These are phyloP conservation scores for Juglanconis oblonga DNA, from an alignment of 2,329 filamentous ascomycete species.

Conservation along the genomic window DNA sequence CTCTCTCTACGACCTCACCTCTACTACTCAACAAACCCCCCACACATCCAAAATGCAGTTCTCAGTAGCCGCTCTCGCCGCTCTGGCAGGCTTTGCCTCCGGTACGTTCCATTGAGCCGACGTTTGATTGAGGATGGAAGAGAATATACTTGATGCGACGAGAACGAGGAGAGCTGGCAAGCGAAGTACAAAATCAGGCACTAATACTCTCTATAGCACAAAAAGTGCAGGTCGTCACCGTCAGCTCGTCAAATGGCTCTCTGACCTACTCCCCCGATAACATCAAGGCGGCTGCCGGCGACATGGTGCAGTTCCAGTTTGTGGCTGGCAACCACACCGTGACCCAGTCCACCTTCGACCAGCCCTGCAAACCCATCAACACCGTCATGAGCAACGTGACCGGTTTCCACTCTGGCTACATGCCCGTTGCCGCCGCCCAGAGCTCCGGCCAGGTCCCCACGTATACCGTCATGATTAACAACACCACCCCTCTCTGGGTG, in stretches of 20 bases:
- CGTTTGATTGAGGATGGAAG: background rate
- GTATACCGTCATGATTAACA: slow-evolving; percentile 69
- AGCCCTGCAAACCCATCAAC: slow-evolving; percentile 62
- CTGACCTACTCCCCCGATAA: slow-evolving; percentile 65
- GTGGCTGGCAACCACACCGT: slow-evolving; percentile 72
- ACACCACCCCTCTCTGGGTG: slow-evolving; percentile 71
- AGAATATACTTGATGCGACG: background rate
- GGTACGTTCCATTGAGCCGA: slow-evolving; percentile 31
- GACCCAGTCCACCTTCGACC: slow-evolving; percentile 71
- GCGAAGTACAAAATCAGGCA: background rate
- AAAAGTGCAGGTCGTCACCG: slow-evolving; percentile 57
- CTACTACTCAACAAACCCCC: slow-evolving; percentile 15
- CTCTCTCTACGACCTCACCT: slow-evolving; percentile 10
- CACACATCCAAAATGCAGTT: slow-evolving; percentile 49
- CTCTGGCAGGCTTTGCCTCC: slow-evolving; percentile 46
- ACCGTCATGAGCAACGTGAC: slow-evolving; percentile 46
- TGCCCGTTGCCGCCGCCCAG: slow-evolving; percentile 55
- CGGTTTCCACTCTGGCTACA: slow-evolving; percentile 67
- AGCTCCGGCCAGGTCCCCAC: slow-evolving; percentile 55
- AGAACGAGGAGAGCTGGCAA: background rate
- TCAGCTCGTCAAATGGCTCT: slow-evolving; percentile 44
- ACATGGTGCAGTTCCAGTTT: slow-evolving; percentile 67
- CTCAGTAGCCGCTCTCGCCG: slow-evolving; percentile 43
- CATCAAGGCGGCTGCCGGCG: slow-evolving; percentile 60
- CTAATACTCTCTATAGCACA: slow-evolving; percentile 21